A percentile compares a stretch with the other conserved stretches of the same genome.
phyloP scores from a whole-genome alignment of 2,329 filamentous ascomycete species.

The Exutisphaerella laricina region DNA sequence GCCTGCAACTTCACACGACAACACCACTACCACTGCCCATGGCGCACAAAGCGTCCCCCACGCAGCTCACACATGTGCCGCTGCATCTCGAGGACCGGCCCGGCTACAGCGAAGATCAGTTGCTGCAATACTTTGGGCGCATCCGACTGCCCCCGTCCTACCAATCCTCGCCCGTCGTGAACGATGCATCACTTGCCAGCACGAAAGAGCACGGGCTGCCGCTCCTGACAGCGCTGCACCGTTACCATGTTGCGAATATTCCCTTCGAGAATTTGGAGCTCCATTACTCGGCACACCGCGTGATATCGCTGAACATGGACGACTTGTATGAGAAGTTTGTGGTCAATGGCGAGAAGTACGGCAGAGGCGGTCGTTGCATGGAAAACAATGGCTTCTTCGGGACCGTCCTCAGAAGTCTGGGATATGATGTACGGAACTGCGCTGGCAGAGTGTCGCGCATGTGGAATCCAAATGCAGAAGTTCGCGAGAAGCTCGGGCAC shows the following conservation, averaged over 20 bases:
- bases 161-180: constrained; percentile 15
- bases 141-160: constrained; percentile 20
- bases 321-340: constrained; percentile 51
- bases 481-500: constrained; percentile 17
- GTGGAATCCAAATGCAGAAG: constrained; percentile 20
- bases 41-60: constrained; percentile 15
- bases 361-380: constrained; percentile 55
- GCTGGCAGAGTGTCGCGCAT: constrained; percentile 37
- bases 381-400: constrained; percentile 53
- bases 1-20: no score
- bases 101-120: constrained; percentile 19
- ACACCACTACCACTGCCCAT: no score
- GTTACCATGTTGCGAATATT: constrained; percentile 42
- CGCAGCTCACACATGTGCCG: constrained; percentile 11
- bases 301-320: constrained; percentile 46
- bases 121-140: constrained; percentile 22
- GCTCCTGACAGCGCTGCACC: constrained; percentile 25
- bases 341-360: constrained; percentile 30
- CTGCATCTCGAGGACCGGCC: constrained; percentile 19
- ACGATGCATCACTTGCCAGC: constrained; percentile 14
- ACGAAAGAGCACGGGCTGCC: constrained; percentile 26
- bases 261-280: constrained; percentile 55
- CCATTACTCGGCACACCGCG: constrained; percentile 48
- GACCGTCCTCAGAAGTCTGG: constrained; percentile 47
- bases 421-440: constrained; percentile 42